Evolutionary conservation across 352 stramenopile species (phyloP).

Genomic region (Phytophthora multivora): DNA sequence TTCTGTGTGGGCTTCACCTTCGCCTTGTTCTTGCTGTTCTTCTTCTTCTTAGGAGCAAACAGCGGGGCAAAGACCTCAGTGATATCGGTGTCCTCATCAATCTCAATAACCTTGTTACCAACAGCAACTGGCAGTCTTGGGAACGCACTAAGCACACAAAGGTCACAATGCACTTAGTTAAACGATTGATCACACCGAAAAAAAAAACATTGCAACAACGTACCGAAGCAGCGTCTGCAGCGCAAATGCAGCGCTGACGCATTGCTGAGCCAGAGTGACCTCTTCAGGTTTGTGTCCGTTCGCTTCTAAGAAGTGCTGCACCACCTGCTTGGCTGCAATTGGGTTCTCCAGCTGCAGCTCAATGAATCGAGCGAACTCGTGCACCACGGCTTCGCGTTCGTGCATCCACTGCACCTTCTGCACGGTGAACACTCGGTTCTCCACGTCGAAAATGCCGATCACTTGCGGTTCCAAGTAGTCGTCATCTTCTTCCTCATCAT

Average conservation of each 20-base stretch:
- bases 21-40: conserved; percentile 21
- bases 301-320: conserved; percentile 57
- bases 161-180: neutral
- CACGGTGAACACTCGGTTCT: conserved; percentile 63
- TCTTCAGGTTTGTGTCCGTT: conserved; percentile 61
- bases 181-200: neutral
- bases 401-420: conserved; percentile 73
- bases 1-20: conserved; percentile 30
- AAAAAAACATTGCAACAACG: conserved; percentile 7
- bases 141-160: conserved; percentile 50
- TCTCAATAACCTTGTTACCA: conserved; percentile 45
- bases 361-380: conserved; percentile 78
- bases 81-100: conserved; percentile 49
- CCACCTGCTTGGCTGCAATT: conserved; percentile 40
- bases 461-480: conserved; percentile 49
- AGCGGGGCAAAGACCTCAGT: conserved; percentile 50
- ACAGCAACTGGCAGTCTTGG: conserved; percentile 58
- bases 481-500: conserved; percentile 29
- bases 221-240: conserved; percentile 75
- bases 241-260: conserved; percentile 78
- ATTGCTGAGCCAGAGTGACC: conserved; percentile 58
- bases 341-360: conserved; percentile 71
- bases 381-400: conserved; percentile 59
- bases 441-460: conserved; percentile 60
- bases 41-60: conserved; percentile 44